These are phyloP conservation scores for Scheffersomyces parashehatae DNA, from an alignment of 1,139 yeast species.

Conservation along the genomic window DNA sequence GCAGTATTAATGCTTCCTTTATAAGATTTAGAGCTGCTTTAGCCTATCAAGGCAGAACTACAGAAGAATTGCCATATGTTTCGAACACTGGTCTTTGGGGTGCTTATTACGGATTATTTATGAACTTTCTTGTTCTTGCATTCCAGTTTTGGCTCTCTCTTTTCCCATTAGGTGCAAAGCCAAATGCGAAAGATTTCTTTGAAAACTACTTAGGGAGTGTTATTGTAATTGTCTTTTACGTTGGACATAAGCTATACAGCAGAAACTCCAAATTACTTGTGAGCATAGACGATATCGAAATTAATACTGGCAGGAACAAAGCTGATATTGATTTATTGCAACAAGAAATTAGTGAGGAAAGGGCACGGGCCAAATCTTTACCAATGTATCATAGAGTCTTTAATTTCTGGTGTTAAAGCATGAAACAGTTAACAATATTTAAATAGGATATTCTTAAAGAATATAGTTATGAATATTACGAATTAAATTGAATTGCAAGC, in stretches of 20 bases:
- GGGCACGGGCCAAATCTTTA: conserved; percentile 45
- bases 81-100: conserved; percentile 42
- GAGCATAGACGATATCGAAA: conserved; percentile 51
- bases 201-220: conserved; percentile 38
- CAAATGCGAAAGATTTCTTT: conserved; percentile 32
- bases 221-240: conserved; percentile 30
- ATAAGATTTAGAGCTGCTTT: conserved; percentile 42
- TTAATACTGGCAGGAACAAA: conserved; percentile 69
- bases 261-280: conserved; percentile 28
- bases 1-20: conserved; percentile 38
- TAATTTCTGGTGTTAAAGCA: conserved; percentile 53
- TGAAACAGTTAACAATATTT: background rate
- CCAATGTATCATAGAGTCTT: conserved; percentile 53
- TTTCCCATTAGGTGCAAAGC: conserved; percentile 34
- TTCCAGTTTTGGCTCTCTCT: conserved; percentile 47
- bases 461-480: too few relatives aligned
- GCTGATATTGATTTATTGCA: conserved; percentile 60
- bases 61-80: conserved; percentile 38
- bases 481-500: too few relatives aligned
- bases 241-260: conserved; percentile 37
- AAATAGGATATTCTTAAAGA: too few relatives aligned
- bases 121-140: conserved; percentile 33
- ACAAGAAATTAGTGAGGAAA: conserved; percentile 67
- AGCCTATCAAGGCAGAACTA: conserved; percentile 25
- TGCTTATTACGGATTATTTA: conserved; percentile 34